Evolutionary conservation across 257 asterid species (phyloP).

Genomic region (Capsicum baccatum): DNA sequence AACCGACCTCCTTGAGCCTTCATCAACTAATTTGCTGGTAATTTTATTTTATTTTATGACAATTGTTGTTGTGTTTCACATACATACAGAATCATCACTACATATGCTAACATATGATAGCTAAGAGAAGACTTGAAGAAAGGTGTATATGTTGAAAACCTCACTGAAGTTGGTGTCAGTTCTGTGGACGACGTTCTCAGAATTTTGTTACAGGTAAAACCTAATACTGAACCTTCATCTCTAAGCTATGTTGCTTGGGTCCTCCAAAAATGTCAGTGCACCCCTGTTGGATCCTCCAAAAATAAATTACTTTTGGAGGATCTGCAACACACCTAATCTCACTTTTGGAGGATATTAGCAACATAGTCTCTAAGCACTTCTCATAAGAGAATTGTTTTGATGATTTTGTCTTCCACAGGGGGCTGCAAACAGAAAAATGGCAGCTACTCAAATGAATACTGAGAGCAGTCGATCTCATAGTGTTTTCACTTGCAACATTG

Average conservation of each 20-base stretch:
- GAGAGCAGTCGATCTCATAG: constrained; percentile 95
- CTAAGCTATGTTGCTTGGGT: constrained; percentile 18
- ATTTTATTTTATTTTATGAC: constrained; percentile 30
- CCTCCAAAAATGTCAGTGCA: neutral
- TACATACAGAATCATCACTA: constrained; percentile 17
- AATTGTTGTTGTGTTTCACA: neutral
- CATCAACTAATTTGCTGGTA: constrained; percentile 81
- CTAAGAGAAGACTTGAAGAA: constrained; percentile 85
- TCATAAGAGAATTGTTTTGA: constrained; percentile 29
- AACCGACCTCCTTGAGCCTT: constrained; percentile 91
- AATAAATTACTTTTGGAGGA: neutral
- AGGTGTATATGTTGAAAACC: constrained; percentile 89
- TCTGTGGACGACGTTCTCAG: constrained; percentile 70
- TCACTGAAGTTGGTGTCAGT: constrained; percentile 63
- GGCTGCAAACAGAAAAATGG: constrained; percentile 80
- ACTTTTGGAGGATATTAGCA: constrained; percentile 20
- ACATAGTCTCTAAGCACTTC: neutral
- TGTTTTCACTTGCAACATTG: constrained; percentile 85
- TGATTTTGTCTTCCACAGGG: constrained; percentile 56
- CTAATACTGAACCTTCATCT: constrained; percentile 37
- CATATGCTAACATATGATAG: constrained; percentile 43
- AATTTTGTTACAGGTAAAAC: constrained; percentile 75
- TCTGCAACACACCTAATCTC: neutral
- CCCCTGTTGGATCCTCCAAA: neutral
- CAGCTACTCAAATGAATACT: constrained; percentile 82